These are phyloP conservation scores for Posidonia oceanica DNA, from an alignment of 116 monocot species.

Conservation along the genomic window DNA sequence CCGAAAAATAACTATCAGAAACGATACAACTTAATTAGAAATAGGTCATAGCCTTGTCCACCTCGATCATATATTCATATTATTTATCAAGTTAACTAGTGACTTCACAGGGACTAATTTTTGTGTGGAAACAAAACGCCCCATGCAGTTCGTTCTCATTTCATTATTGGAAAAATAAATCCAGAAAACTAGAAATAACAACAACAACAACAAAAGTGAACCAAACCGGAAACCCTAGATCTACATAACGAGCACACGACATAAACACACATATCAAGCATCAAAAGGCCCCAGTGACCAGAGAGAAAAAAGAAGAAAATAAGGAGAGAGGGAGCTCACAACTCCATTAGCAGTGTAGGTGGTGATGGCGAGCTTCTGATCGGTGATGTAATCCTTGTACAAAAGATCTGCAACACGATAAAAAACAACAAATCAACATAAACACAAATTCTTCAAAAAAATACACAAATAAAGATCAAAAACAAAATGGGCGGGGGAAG, in stretches of 20 bases:
- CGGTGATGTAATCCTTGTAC: slow-evolving; percentile 55
- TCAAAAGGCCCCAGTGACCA: neutral
- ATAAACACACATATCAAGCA: neutral
- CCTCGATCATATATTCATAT: too few relatives aligned
- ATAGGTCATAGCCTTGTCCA: too few relatives aligned
- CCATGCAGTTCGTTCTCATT: too few relatives aligned
- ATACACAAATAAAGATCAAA: neutral
- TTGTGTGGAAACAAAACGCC: too few relatives aligned
- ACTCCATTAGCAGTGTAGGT: slow-evolving; percentile 57
- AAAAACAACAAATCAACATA: neutral
- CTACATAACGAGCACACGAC: neutral
- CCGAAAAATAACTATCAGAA: too few relatives aligned
- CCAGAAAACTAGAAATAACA: neutral
- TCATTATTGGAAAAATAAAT: too few relatives aligned
- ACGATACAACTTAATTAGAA: too few relatives aligned
- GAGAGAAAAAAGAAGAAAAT: neutral
- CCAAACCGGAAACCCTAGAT: too few relatives aligned
- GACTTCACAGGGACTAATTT: too few relatives aligned
- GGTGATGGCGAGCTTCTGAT: slow-evolving; percentile 52
- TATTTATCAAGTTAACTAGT: too few relatives aligned
- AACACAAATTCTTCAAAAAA: neutral
- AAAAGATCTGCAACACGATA: slow-evolving; percentile 38
- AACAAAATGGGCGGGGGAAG: neutral
- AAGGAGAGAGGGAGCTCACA: slow-evolving; percentile 12
- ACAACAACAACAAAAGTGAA: neutral